Base-by-base conservation (phyloP, 495 filamentous ascomycete genomes). In the Thermothielavioides terrestris region DNA sequence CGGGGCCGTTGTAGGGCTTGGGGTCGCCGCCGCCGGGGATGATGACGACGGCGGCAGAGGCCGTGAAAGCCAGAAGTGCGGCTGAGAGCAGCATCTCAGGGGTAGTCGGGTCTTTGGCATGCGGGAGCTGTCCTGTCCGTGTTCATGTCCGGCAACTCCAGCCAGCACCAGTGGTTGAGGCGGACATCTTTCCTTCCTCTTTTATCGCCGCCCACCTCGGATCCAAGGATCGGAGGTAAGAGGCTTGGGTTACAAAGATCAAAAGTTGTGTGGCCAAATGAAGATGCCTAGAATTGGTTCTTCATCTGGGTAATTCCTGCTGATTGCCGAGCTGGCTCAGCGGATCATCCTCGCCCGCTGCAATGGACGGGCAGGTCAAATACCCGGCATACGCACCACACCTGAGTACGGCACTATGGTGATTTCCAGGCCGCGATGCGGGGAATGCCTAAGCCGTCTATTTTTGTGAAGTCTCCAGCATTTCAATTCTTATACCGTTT, bases 1-100 rank as follows among this genome's bases (percentile, higher is more conserved):
- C 15, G 11, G 22, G 32, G 6, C 45, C 36, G 5, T 3, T 45
- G 49, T 51, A 59, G 12, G 61, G 58, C 39, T 50, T 56, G 9
- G 61, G 58, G n/a, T 53, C 53, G 22, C 55, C 55, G 25, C 58
- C 58, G 18, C 61, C 58, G 22, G 61, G 58, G 39, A 64, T 40
- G 49, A 64, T 55, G 22, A 54, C 42, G 22, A 59, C 45, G 14
- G 32, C 39, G 48, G 38, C 40, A 15, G 49, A 41, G 31, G 53
- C 49, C 38, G 39, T 31, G 17, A 39, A 21, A 28, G 42, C 37
- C 22, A 56, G 39, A n/a, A 48, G 21, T 2, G 50, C 30, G 32
- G 18, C 25, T 21, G 23, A 25, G 41, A 48, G 15, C 25, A 38
- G 36, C 50, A 57, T 53, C 12, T 26, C n/a, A 32, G 32, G 1